A percentile compares a stretch with the other conserved stretches of the same genome.
phyloP scores from a whole-genome alignment of 1,284 basidiomycete species.

The Irpex rosettiformis region DNA sequence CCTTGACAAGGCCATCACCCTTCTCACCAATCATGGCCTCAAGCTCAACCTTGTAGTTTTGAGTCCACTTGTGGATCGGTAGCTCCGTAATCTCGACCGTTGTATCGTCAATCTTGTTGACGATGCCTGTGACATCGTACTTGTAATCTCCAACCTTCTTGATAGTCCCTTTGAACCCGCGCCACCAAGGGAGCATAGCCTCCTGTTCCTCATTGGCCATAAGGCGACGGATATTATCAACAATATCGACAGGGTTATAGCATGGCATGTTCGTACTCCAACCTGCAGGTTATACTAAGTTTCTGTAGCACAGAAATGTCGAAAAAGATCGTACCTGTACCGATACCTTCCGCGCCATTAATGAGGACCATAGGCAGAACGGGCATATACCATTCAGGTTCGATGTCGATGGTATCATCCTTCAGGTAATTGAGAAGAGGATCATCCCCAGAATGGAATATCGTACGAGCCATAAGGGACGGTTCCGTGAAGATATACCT shows the following conservation, averaged over 20 bases:
- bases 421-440: conserved; percentile 79
- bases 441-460: conserved; percentile 89
- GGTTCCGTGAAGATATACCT: conserved; percentile 96
- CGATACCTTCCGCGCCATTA: conserved; percentile 97
- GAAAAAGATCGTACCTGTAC: conserved; percentile 67
- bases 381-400: conserved; percentile 96
- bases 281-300: conserved; percentile 42
- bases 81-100: conserved; percentile 96
- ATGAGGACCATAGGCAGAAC: conserved; percentile 86
- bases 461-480: conserved; percentile 70
- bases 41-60: conserved; percentile 87
- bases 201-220: conserved; percentile 86
- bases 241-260: conserved; percentile 92
- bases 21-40: conserved; percentile 80
- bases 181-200: conserved; percentile 96
- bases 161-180: conserved; percentile 90
- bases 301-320: neutral
- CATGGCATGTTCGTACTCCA: conserved; percentile 96
- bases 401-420: conserved; percentile 88
- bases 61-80: conserved; percentile 95
- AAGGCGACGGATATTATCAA: conserved; percentile 82
- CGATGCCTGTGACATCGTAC: conserved; percentile 82
- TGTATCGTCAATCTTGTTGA: conserved; percentile 78
- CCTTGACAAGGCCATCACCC: conserved; percentile 65
- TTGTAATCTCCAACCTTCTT: conserved; percentile 80